Conservation (phyloP, 352 stramenopile genomes). For the Phytopythium delawarense region DNA sequence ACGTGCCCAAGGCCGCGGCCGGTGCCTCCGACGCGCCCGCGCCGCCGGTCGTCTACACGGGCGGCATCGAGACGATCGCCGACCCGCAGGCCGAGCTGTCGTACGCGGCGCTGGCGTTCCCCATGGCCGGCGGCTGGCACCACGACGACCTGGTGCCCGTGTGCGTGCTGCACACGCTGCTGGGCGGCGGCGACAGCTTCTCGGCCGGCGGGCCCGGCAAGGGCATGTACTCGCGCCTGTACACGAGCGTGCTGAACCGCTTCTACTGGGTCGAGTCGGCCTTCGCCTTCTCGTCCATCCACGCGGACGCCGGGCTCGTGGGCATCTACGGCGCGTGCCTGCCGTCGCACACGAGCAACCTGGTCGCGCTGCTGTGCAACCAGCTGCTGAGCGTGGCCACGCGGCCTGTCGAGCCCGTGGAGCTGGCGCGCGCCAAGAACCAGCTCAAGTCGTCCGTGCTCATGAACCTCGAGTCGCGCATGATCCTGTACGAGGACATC, state of each 20-base stretch:
- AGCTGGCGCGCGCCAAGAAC: conserved; percentile 97
- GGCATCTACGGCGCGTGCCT: conserved; percentile 91
- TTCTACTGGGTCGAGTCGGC: conserved; percentile 98
- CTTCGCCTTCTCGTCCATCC: conserved; percentile 96
- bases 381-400: conserved; percentile 90
- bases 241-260: conserved; percentile 96
- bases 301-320: conserved; percentile 93
- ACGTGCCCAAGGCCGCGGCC: conserved; percentile 27
- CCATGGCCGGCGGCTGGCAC: conserved; percentile 95
- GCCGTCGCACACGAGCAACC: conserved; percentile 86
- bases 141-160: conserved; percentile 94
- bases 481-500: conserved; percentile 99
- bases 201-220: conserved; percentile 98
- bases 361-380: conserved; percentile 92
- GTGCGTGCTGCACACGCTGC: conserved; percentile 96
- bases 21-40: conserved; percentile 15
- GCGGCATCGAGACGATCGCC: conserved; percentile 58
- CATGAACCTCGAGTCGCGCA: conserved; percentile 97
- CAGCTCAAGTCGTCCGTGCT: conserved; percentile 99
- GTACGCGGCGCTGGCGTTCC: conserved; percentile 94
- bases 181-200: conserved; percentile 98
- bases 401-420: conserved; percentile 61
- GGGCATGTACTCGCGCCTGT: conserved; percentile 99
- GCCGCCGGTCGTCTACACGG: conserved; percentile 57
- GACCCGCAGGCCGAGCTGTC: conserved; percentile 78